These are phyloP conservation scores for Fistulifera pelliculosa DNA, from an alignment of 108 stramenopile species.

Conservation along the genomic window DNA sequence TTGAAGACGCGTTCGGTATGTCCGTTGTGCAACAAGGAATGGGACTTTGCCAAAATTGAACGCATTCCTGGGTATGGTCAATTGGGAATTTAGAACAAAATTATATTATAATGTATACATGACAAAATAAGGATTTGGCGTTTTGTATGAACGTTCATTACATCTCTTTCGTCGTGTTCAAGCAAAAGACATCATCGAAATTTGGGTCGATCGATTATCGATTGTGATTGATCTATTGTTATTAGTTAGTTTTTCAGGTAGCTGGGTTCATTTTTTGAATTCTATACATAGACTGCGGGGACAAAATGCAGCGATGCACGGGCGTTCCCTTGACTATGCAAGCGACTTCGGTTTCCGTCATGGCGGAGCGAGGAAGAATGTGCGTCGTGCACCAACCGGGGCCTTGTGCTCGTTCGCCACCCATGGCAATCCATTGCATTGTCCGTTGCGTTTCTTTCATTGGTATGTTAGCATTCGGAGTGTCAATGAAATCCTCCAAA, in stretches of 20 bases:
- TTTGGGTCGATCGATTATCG: too few species aligned
- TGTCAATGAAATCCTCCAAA: background rate
- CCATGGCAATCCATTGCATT: slow-evolving; percentile 31
- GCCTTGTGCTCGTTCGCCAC: slow-evolving; percentile 58
- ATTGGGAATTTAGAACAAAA: slow-evolving; percentile 37
- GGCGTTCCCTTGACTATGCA: slow-evolving; percentile 38
- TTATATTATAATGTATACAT: too few species aligned
- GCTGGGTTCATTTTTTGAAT: too few species aligned
- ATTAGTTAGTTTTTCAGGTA: too few species aligned
- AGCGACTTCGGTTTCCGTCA: slow-evolving; percentile 59
- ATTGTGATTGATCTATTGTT: too few species aligned
- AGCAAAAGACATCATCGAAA: too few species aligned
- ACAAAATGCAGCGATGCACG: slow-evolving; percentile 43
- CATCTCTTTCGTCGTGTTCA: too few species aligned
- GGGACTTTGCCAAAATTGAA: slow-evolving; percentile 99
- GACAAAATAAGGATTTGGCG: too few species aligned
- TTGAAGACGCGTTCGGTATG: slow-evolving; percentile 94
- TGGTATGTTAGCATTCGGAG: background rate
- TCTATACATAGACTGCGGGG: background rate
- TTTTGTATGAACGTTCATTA: too few species aligned
- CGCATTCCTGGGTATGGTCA: slow-evolving; percentile 88
- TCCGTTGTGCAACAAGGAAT: slow-evolving; percentile 98
- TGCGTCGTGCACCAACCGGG: slow-evolving; percentile 36
- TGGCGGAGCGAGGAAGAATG: slow-evolving; percentile 39
- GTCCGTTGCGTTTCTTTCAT: slow-evolving; percentile 38